phyloP scores from a whole-genome alignment of 1,284 basidiomycete species.

The Boletus semigastroideus region DNA sequence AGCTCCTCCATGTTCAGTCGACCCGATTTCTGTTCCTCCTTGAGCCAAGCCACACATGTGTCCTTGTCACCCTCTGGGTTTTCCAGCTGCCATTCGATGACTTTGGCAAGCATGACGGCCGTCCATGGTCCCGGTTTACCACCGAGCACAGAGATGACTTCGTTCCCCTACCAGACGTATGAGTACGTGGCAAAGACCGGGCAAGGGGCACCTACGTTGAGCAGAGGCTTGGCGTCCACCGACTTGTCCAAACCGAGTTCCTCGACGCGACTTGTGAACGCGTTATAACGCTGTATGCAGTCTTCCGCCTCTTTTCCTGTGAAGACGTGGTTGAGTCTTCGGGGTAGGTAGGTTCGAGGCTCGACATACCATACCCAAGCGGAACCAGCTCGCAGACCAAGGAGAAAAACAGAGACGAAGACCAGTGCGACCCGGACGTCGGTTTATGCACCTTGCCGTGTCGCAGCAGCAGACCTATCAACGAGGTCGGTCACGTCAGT shows the following conservation, averaged over 20 bases:
- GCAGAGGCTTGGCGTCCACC: conserved; percentile 68
- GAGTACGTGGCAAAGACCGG: background rate
- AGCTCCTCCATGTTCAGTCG: conserved; percentile 37
- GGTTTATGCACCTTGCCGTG: conserved; percentile 66
- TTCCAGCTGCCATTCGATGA: conserved; percentile 83
- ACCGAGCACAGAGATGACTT: conserved; percentile 57
- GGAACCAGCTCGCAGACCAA: conserved; percentile 70
- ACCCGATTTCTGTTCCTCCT: conserved; percentile 48
- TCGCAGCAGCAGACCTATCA: conserved; percentile 65
- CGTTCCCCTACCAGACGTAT: conserved; percentile 58
- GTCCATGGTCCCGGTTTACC: conserved; percentile 69
- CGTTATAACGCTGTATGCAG: conserved; percentile 64
- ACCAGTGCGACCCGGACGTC: conserved; percentile 66
- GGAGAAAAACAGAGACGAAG: conserved; percentile 71
- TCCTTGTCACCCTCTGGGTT: conserved; percentile 66
- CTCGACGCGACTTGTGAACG: conserved; percentile 58
- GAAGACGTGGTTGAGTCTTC: conserved; percentile 7
- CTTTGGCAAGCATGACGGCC: conserved; percentile 56
- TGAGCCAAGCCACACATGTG: conserved; percentile 71
- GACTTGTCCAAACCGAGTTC: conserved; percentile 59
- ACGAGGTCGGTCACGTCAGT: background rate
- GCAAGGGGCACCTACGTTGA: conserved; percentile 61
- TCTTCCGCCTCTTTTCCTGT: conserved; percentile 44
- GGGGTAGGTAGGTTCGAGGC: background rate
- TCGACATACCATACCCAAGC: conserved; percentile 53